Evolutionary conservation across 2,329 filamentous ascomycete genomes (phyloP), one percentile per base, ranked within the genome.

Genomic region (Exophiala alcalophila): DNA sequence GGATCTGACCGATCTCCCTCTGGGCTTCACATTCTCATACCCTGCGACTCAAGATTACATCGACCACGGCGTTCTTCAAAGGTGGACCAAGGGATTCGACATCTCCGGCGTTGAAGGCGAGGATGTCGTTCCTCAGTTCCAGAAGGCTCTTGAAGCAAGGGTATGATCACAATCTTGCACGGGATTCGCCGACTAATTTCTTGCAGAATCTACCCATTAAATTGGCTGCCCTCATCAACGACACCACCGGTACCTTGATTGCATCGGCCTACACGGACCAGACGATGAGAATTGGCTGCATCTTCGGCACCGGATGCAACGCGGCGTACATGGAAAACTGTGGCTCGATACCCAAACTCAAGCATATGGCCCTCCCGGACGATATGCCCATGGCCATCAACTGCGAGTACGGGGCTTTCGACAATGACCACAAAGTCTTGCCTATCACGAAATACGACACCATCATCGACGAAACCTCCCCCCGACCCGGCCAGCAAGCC

Each of bases 71-170:
- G 77, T 95, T 26, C 76, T 96, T 44, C 90, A 96, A 68, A 82
- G 89, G 57, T 97, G 91, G 91, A 96, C 91, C 56, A 97, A 97
- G 73, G 91, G 91, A 2, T 96, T 96, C 61, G 90, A 96, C 62
- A 94, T 97, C 65, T 77, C 81, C 18, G 90, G 88, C 26, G 88
- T 96, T 30, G 90, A 96, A 71, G 90, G 90, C 39, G 59, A 91
- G 34, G 91, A 97, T 59, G 85, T 95, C 19, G 89, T 94, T 7
- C 86, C 87, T 35, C 85, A 91, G 69, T 83, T 97, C 43, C 86
- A 94, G 67, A 78, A 76, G 38, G 86, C 88, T 15, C 70, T 96
- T 46, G 72, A 76, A 47, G 81, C 81, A 63, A 73, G 80, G 60
- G 83, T 85, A 70, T 38, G 61, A 50, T 16, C 7, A n/a, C 12